Evolutionary conservation across 176 grass and related monocot genomes (phyloP), one percentile per base, ranked within the genome.

Genomic region (Oryza brachyantha): DNA sequence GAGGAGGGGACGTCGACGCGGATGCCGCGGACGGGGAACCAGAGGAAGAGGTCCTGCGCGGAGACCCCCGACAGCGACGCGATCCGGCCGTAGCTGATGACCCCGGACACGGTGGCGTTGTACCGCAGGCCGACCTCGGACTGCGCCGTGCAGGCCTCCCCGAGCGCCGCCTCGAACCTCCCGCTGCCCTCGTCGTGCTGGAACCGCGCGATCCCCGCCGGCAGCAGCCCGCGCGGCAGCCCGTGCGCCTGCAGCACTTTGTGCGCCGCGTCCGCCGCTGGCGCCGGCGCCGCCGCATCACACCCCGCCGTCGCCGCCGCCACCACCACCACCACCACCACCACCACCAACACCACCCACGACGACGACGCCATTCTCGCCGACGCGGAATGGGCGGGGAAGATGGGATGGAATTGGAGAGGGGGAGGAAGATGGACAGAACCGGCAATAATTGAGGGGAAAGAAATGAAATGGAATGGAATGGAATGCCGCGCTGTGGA

Each of bases 31-130:
- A 96, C 90, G 61, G 78, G 84, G 81, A 96, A 96, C 93, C 93
- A 96, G 2, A 96, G 88, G 73, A 96, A 96, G 13, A 96, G 87
- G 57, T 96, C 93, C 78, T 96, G 75, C 3, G 93, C 90, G 37
- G 71, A 42, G 17, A 96, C 59, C 0, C 93, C 93, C 0, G 90
- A 80, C 29, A 96, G 85, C 63, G 42, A 45, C 14, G 74, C 66
- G 86, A 96, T 96, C 78, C 78, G 77, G 7, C 93, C 93, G 59
- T 39, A 26, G n/a, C 48, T 85, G 73, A 96, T 77, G 29, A 73
- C 84, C 19, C 93, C 90, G 1, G 90, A 60, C 0, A 96, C 83
- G 35, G 81, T 88, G 7, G 41, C 48, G 84, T 92, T 96, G 93
- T 92, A 96, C 48, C 88, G 82, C 2, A 96, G 84, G 0, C 66